Percentiles rank a stretch among this genome's conserved stretches.
These are phyloP conservation scores for Suaeda aralocaspica DNA, from an alignment of 148 eudicot genomes.

Conservation along the genomic window DNA sequence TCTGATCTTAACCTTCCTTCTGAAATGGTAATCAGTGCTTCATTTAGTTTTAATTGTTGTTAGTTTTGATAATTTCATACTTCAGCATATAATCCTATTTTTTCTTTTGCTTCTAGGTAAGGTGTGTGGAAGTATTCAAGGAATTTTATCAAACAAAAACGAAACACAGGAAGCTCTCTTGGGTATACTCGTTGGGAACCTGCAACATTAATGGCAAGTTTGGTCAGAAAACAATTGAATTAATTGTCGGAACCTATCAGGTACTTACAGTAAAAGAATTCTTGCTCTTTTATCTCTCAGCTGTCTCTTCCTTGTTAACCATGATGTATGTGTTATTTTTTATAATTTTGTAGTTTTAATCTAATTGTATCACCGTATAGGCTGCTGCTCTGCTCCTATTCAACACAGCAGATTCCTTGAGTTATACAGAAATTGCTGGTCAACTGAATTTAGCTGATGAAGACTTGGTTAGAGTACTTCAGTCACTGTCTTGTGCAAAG, in stretches of 20 bases:
- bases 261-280: conserved; percentile 6
- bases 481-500: conserved; percentile 44
- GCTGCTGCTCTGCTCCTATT: conserved; percentile 46
- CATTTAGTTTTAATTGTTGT: background rate
- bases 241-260: conserved; percentile 42
- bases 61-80: background rate
- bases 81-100: background rate
- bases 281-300: background rate
- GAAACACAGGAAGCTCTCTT: conserved; percentile 74
- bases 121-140: conserved; percentile 69
- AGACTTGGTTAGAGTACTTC: conserved; percentile 38
- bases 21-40: conserved; percentile 53
- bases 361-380: conserved; percentile 11
- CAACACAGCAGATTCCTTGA: conserved; percentile 34
- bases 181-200: conserved; percentile 56
- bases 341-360: background rate
- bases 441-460: conserved; percentile 38
- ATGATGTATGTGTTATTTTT: background rate
- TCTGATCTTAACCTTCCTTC: conserved; percentile 67
- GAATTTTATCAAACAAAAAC: conserved; percentile 76
- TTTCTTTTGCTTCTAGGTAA: conserved; percentile 38
- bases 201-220: conserved; percentile 39
- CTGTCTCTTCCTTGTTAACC: background rate
- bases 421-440: conserved; percentile 34
- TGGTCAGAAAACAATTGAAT: conserved; percentile 39